A percentile compares a stretch with the other conserved stretches of the same genome.
Conservation (phyloP, 169 alveolate species). For the Plasmodium yoelii region DNA sequence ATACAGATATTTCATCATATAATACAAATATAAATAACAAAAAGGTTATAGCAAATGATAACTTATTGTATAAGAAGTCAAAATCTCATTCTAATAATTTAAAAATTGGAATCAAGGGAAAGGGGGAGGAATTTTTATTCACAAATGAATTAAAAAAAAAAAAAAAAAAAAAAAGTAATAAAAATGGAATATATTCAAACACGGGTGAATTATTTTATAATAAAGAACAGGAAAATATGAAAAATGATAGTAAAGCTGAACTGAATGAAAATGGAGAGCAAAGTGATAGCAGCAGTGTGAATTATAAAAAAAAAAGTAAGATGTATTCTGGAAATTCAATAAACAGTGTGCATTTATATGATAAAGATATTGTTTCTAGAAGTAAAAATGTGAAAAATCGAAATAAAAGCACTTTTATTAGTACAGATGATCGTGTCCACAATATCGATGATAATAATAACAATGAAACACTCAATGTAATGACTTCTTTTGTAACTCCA, state of each 20-base stretch:
- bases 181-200: not conserved
- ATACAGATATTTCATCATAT: not conserved
- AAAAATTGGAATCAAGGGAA: slow-evolving; percentile 19
- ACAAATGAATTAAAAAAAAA: not conserved
- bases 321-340: not conserved
- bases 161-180: slow-evolving; percentile 24
- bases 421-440: not conserved
- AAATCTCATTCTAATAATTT: slow-evolving; percentile 6
- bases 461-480: slow-evolving; percentile 14
- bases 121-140: not conserved
- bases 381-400: not conserved
- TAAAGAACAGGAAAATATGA: slow-evolving; percentile 41
- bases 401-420: slow-evolving; percentile 8
- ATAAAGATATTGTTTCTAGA: not conserved
- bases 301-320: not conserved
- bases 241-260: slow-evolving; percentile 2
- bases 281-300: not conserved
- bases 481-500: slow-evolving; percentile 22
- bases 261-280: slow-evolving; percentile 1
- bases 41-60: not conserved
- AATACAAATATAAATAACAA: slow-evolving; percentile 22
- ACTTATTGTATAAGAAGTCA: slow-evolving; percentile 9
- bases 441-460: slow-evolving; percentile 11
- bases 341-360: not conserved
- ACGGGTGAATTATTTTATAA: slow-evolving; percentile 1